Evolutionary conservation across 371 early-diverging fungal genomes (phyloP).

Genomic region (Encephalitozoon romaleae): DNA sequence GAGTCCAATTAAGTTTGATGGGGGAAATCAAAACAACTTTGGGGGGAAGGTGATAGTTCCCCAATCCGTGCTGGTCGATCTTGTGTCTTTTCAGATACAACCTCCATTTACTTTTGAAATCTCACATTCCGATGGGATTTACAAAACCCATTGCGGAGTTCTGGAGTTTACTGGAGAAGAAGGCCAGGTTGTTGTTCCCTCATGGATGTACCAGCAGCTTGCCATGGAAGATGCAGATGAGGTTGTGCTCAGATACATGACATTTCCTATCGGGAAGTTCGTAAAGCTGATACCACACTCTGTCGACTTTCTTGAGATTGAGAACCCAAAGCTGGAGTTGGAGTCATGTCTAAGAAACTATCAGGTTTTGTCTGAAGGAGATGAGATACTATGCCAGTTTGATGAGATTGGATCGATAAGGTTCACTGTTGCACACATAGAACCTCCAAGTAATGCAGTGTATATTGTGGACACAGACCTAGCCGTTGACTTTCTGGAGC

Average conservation of each 20-base stretch:
- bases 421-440: conserved; percentile 78
- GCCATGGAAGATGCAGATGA: conserved; percentile 67
- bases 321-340: conserved; percentile 90
- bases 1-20: conserved; percentile 47
- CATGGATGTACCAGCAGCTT: conserved; percentile 93
- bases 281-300: conserved; percentile 94
- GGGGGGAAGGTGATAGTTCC: conserved; percentile 60
- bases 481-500: conserved; percentile 91
- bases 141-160: conserved; percentile 80
- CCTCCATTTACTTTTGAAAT: conserved; percentile 62
- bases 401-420: conserved; percentile 71
- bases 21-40: conserved; percentile 48
- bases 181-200: conserved; percentile 82
- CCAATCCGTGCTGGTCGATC: conserved; percentile 48
- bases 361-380: conserved; percentile 79
- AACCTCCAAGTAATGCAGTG: conserved; percentile 69
- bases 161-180: conserved; percentile 94
- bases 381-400: conserved; percentile 80
- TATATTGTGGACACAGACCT: conserved; percentile 94
- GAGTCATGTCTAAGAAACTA: conserved; percentile 88
- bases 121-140: conserved; percentile 39
- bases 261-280: conserved; percentile 74
- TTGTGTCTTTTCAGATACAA: conserved; percentile 50
- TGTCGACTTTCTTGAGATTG: conserved; percentile 87
- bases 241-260: conserved; percentile 69